Evolutionary conservation across 2,329 filamentous ascomycete species (phyloP).

Genomic region (Scedosporium boydii): DNA sequence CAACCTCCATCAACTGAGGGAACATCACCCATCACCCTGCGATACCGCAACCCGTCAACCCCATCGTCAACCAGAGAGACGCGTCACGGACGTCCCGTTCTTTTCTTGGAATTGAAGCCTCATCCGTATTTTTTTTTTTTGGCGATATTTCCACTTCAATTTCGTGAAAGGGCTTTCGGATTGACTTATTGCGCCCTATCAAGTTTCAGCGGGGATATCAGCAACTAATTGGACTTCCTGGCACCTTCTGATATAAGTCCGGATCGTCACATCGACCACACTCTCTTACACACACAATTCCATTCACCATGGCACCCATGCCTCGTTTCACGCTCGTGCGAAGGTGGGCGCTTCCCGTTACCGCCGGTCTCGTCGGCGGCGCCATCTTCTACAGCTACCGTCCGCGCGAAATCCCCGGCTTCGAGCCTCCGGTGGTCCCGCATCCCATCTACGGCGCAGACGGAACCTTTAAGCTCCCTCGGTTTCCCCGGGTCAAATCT

Average conservation of each 20-base stretch:
- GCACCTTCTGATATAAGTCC: background rate
- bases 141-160: no score
- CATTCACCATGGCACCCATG: background rate
- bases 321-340: background rate
- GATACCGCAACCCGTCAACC: no score
- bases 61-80: no score
- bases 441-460: conserved; percentile 61
- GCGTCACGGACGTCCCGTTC: no score
- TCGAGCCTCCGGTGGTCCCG: conserved; percentile 57
- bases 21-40: no score
- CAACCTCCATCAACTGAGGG: no score
- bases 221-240: background rate
- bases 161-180: background rate
- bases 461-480: conserved; percentile 56
- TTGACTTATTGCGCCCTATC: background rate
- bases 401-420: conserved; percentile 62
- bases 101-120: no score
- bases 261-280: background rate
- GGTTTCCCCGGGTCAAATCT: conserved; percentile 53
- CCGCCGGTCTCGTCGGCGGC: conserved; percentile 24
- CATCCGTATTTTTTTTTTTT: no score
- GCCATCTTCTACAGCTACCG: conserved; percentile 48
- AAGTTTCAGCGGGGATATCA: background rate
- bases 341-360: conserved; percentile 1
- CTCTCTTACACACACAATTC: background rate